Conservation (phyloP, 257 asterid genomes). For the Rhazya stricta region DNA sequence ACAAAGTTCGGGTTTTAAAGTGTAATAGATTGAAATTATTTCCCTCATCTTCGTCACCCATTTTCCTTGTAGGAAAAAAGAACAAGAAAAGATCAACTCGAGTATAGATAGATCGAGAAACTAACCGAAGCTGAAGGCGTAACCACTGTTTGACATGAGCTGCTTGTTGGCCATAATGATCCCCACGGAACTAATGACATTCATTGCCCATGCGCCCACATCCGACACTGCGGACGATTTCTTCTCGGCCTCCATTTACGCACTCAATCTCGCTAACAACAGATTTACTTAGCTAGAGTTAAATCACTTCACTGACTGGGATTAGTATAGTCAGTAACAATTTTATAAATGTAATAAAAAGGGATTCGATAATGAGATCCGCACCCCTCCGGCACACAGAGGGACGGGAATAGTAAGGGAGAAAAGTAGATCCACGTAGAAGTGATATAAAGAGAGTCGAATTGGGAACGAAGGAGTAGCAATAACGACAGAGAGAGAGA, state of each 20-base stretch:
- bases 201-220: constrained; percentile 98
- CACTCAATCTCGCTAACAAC: neutral
- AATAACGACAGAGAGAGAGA: neutral
- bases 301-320: neutral
- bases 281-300: neutral
- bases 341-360: neutral
- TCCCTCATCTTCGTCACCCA: too few relatives aligned
- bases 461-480: neutral
- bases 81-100: neutral
- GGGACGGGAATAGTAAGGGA: constrained; percentile 2
- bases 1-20: neutral
- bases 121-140: constrained; percentile 78
- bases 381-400: neutral
- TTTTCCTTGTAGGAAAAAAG: neutral
- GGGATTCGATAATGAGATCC: neutral
- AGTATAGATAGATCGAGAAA: neutral
- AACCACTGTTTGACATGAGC: constrained; percentile 80
- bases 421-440: constrained; percentile 9
- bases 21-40: too few relatives aligned
- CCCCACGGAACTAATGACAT: constrained; percentile 89
- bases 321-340: neutral
- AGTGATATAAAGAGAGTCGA: neutral
- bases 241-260: constrained; percentile 68
- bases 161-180: constrained; percentile 95
- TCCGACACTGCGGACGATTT: constrained; percentile 70